Conservation (phyloP, 768 basidiomycete species). For the Termitomyces sp. region DNA sequence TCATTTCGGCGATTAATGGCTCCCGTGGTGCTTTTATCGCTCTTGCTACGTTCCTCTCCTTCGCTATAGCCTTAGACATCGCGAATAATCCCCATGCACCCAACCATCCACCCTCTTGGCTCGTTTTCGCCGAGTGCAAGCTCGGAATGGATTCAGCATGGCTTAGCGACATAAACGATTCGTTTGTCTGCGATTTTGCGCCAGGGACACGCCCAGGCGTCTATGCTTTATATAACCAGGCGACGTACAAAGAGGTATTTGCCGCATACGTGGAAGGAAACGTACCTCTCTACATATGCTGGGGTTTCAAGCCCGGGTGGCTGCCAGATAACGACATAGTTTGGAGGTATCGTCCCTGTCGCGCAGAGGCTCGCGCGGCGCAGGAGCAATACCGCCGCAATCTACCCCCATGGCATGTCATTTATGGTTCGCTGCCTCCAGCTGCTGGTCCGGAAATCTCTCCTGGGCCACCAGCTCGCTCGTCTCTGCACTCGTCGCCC, state of each 20-base stretch:
- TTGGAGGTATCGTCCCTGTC: neutral
- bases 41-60: neutral
- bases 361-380: neutral
- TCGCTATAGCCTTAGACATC: constrained; percentile 4
- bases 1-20: neutral
- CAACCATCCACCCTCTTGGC: neutral
- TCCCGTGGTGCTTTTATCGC: neutral
- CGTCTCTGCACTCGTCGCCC: neutral
- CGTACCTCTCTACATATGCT: neutral
- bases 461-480: too few species aligned
- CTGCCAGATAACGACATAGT: neutral
- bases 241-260: neutral
- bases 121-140: neutral
- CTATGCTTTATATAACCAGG: neutral
- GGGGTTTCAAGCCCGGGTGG: neutral
- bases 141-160: neutral
- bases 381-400: neutral
- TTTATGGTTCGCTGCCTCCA: too few species aligned
- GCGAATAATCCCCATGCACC: neutral
- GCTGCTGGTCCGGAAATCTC: too few species aligned
- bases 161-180: neutral
- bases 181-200: neutral
- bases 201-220: neutral
- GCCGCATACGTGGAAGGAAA: neutral
- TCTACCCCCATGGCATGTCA: neutral